Base-by-base conservation (phyloP, 768 basidiomycete species). In the Paxillus rubicundulus region DNA sequence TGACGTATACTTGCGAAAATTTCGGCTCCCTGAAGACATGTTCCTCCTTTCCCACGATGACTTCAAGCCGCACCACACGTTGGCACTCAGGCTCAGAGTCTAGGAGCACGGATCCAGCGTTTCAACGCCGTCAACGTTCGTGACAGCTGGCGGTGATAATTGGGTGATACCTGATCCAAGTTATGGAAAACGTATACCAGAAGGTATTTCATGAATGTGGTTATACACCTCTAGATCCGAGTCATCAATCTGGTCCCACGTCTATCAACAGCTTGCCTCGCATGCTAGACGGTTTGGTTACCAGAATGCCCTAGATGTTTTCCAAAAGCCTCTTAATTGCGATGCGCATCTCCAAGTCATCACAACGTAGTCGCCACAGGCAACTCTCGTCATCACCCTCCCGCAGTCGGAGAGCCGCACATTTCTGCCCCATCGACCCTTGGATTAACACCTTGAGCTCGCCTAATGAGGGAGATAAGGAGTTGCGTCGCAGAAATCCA, bases 301-400 rank as follows among this genome's bases (percentile, higher is more conserved):
- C 6, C 2, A 24, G 24, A 24, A 24, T 24, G 6, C 24, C 24
- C 24, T 28, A 44, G 21, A 64, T 42, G 2, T 57, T 58, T 16
- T 71, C 60, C 50, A 85, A 64, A 52, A 74, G 45, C 36, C 65
- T 66, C 67, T 79, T 81, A 49, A 87, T 73, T 18, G 69, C 57
- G 21, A 56, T 68, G 50, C 78, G 66, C 55, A 86, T 56, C 14
- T 59, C 67, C 14, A 58, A 61, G 47, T 84, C 77, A 10, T 69
- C 72, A 60, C 82, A 80, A 27, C 85, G 82, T 53, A 89, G 48
- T 45, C 82, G 78, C 87, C 88, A 90, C 42, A 90, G 63, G 61
- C 86, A 87, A 27, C 85, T 79, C 30, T 84, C 83, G 37, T 87
- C 88, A 5, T 86, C 84, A 17, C 78, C 77, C 56, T 82, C 82